Conservation (phyloP, 805 yeast genomes). For the Cyberlindnera petersonii region DNA sequence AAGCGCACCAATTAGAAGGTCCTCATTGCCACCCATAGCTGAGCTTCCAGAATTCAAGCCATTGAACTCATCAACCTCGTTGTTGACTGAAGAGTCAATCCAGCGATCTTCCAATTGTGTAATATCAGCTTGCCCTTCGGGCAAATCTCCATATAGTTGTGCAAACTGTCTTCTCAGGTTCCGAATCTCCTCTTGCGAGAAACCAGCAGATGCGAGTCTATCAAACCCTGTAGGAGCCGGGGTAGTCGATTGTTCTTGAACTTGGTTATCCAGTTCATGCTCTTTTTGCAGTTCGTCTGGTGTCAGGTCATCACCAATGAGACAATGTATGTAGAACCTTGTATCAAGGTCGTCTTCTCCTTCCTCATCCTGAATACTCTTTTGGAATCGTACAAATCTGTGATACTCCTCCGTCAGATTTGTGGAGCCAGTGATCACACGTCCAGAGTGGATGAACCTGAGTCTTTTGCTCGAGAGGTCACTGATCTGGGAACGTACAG, state of each 20-base stretch:
- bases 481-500: constrained; percentile 34
- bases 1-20: constrained; percentile 63
- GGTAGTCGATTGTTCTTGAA: constrained; percentile 47
- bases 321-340: constrained; percentile 69
- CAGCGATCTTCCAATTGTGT: constrained; percentile 79
- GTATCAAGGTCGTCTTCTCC: constrained; percentile 15
- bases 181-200: constrained; percentile 70
- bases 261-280: constrained; percentile 48
- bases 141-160: constrained; percentile 54
- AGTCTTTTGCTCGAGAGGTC: constrained; percentile 42
- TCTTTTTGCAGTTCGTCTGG: constrained; percentile 56
- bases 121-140: constrained; percentile 39
- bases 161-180: constrained; percentile 73
- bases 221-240: constrained; percentile 85
- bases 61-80: constrained; percentile 43
- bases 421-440: constrained; percentile 54
- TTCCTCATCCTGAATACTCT: constrained; percentile 4
- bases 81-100: constrained; percentile 70
- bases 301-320: constrained; percentile 63
- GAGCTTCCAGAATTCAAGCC: constrained; percentile 39
- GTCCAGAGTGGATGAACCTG: constrained; percentile 65
- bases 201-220: constrained; percentile 76
- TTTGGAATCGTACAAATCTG: constrained; percentile 24
- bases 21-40: constrained; percentile 52
- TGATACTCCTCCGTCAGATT: constrained; percentile 50